Conservation (phyloP, 2,329 filamentous ascomycete species). For the Cercospora sp. region DNA sequence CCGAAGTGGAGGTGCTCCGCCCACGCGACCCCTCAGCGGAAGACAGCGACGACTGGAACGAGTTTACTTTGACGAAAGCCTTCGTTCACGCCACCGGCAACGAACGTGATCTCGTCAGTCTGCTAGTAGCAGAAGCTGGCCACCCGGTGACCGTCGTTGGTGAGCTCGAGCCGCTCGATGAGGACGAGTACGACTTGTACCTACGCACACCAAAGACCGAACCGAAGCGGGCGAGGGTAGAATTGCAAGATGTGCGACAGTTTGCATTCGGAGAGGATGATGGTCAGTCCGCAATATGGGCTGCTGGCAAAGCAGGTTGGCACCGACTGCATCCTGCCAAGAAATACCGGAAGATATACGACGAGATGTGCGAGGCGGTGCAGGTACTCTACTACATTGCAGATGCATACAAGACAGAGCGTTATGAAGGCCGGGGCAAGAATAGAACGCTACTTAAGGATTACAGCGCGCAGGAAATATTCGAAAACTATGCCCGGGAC, state of each 20-base stretch:
- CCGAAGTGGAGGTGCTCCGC: slow-evolving; percentile 43
- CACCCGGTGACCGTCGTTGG: slow-evolving; percentile 65
- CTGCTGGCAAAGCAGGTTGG: slow-evolving; percentile 65
- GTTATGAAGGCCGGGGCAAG: slow-evolving; percentile 41
- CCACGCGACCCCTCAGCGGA: slow-evolving; percentile 44
- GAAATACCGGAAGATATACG: slow-evolving; percentile 58
- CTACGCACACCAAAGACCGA: slow-evolving; percentile 17
- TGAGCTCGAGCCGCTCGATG: slow-evolving; percentile 53
- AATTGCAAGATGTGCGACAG: slow-evolving; percentile 54
- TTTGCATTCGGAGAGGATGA: slow-evolving; percentile 56
- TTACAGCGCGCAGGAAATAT: slow-evolving; percentile 43
- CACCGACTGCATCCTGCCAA: slow-evolving; percentile 64
- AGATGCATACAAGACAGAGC: slow-evolving; percentile 52
- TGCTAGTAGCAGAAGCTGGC: slow-evolving; percentile 60
- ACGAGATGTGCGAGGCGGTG: slow-evolving; percentile 63
- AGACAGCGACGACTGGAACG: slow-evolving; percentile 57
- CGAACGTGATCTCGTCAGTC: slow-evolving; percentile 53
- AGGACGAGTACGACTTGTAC: slow-evolving; percentile 40
- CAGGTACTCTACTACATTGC: slow-evolving; percentile 63
- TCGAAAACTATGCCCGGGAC: slow-evolving; percentile 39
- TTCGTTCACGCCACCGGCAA: slow-evolving; percentile 46
- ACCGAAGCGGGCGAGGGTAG: slow-evolving; percentile 44
- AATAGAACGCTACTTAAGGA: slow-evolving; percentile 30
- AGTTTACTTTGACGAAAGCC: slow-evolving; percentile 62
- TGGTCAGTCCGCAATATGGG: slow-evolving; percentile 63